A percentile compares a stretch with the other conserved stretches of the same genome.
Conservation (phyloP, 2,329 filamentous ascomycete genomes). For the Orbilia blumenaviensis region DNA sequence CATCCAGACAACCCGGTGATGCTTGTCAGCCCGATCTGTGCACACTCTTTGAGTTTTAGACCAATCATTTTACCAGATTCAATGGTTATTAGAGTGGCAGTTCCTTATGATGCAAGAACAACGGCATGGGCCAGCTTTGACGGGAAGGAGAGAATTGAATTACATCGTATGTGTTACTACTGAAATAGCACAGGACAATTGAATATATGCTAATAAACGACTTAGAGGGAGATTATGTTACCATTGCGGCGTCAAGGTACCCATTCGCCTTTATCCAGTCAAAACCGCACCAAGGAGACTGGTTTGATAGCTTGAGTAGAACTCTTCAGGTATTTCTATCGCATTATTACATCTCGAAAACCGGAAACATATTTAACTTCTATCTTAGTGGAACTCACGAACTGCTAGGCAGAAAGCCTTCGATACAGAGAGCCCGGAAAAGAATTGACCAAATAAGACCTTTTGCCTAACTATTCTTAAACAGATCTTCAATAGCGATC, state of each 20-base stretch:
- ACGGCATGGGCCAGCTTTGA: slow-evolving; percentile 98
- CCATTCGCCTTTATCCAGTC: slow-evolving; percentile 76
- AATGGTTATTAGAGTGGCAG: slow-evolving; percentile 88
- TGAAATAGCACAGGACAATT: background rate
- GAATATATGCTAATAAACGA: background rate
- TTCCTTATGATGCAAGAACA: slow-evolving; percentile 91
- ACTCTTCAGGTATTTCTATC: slow-evolving; percentile 53
- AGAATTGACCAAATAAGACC: background rate
- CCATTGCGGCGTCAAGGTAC: slow-evolving; percentile 80
- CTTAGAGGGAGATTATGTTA: slow-evolving; percentile 77
- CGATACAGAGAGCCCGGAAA: background rate
- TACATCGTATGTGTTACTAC: slow-evolving; percentile 65
- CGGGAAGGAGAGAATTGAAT: slow-evolving; percentile 84
- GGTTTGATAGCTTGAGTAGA: slow-evolving; percentile 58
- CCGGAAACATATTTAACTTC: background rate
- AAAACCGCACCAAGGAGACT: slow-evolving; percentile 58
- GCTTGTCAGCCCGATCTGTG: slow-evolving; percentile 90
- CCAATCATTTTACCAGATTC: slow-evolving; percentile 98
- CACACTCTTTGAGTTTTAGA: slow-evolving; percentile 92
- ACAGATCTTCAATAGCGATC: no score
- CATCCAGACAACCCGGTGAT: slow-evolving; percentile 98
- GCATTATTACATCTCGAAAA: no score
- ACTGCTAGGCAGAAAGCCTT: slow-evolving; percentile 46
- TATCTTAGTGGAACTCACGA: slow-evolving; percentile 47
- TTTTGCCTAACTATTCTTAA: background rate